These are phyloP conservation scores for Phytophthora palmivora DNA, from an alignment of 352 stramenopile genomes.

Conservation along the genomic window DNA sequence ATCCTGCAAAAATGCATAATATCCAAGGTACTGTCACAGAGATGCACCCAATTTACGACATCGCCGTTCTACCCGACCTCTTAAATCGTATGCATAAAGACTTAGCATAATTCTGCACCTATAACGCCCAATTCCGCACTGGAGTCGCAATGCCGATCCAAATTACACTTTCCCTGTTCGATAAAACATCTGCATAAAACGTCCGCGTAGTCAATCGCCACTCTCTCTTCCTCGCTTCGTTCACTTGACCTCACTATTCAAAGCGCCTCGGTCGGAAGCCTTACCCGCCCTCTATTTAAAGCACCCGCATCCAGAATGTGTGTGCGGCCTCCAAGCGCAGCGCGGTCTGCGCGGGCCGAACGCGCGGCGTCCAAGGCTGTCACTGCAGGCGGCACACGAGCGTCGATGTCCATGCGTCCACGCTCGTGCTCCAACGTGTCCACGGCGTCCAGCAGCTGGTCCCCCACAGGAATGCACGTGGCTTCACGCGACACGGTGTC, in stretches of 20 bases:
- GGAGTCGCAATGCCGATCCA: background rate
- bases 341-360: constrained; percentile 38
- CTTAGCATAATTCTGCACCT: constrained; percentile 6
- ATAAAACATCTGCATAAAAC: constrained; percentile 8
- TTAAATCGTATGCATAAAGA: background rate
- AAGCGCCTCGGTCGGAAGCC: constrained; percentile 17
- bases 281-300: constrained; percentile 24
- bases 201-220: constrained; percentile 6
- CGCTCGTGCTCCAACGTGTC: constrained; percentile 76
- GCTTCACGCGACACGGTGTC: constrained; percentile 65
- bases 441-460: constrained; percentile 75
- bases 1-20: constrained; percentile 6
- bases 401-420: constrained; percentile 28
- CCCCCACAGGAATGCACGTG: constrained; percentile 45
- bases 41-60: background rate
- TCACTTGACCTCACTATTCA: constrained; percentile 35
- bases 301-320: constrained; percentile 40
- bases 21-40: background rate
- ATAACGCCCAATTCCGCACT: background rate
- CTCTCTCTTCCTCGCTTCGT: constrained; percentile 16
- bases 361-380: constrained; percentile 32
- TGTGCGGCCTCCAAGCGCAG: constrained; percentile 43
- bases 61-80: background rate
- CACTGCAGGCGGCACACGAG: constrained; percentile 2
- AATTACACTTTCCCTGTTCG: background rate